These are phyloP conservation scores for Thermothelomyces thermophilus DNA, from an alignment of 2,329 filamentous ascomycete genomes.

Conservation along the genomic window DNA sequence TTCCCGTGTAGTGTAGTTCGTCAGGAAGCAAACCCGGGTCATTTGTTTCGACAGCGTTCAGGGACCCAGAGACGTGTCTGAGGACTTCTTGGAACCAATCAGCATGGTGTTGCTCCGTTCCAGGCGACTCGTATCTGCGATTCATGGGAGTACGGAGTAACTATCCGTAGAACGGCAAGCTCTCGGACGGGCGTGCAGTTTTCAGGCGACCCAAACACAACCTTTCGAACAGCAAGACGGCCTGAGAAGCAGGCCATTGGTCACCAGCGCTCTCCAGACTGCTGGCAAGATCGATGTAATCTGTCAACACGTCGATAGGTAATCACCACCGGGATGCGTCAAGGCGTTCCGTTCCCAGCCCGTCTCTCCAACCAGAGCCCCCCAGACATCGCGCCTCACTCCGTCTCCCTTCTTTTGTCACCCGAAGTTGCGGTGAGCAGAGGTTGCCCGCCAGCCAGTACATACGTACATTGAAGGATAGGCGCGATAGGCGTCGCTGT, in stretches of 20 bases:
- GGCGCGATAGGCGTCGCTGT: constrained; percentile 3
- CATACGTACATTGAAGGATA: not conserved
- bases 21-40: not conserved
- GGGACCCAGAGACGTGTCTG: not conserved
- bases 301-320: constrained; percentile 9
- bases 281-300: constrained; percentile 5
- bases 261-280: not conserved
- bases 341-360: not conserved
- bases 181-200: not conserved
- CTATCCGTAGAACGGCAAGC: too few species aligned
- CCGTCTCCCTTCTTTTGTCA: not conserved
- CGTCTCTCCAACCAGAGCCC: constrained; percentile 11
- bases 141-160: not conserved
- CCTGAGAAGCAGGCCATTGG: constrained; percentile 1
- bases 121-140: constrained; percentile 6
- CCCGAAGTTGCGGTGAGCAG: constrained; percentile 24
- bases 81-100: not conserved
- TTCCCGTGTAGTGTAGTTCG: not conserved
- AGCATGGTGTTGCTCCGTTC: not conserved
- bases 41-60: not conserved
- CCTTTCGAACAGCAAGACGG: not conserved
- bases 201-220: not conserved
- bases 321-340: constrained; percentile 10
- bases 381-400: constrained; percentile 1
- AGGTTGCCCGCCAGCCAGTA: not conserved